Percentiles rank a stretch among this genome's conserved stretches.
Evolutionary conservation across 2,329 filamentous ascomycete species (phyloP).

Genomic region (Madurella mycetomatis): DNA sequence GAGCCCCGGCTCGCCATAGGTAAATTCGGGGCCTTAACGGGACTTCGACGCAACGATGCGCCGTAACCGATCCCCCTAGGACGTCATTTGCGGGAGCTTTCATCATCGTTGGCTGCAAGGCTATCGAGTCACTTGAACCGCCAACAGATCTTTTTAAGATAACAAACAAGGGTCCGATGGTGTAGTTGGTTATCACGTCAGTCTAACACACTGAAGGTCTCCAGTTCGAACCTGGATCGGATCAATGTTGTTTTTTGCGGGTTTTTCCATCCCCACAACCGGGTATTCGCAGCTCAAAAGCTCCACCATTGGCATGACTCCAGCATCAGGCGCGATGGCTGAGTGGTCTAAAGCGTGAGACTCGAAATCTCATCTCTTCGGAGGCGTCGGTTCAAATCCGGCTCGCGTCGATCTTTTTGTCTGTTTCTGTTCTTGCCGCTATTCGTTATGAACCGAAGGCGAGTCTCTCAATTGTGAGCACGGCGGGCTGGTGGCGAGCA

Average conservation of each 20-base stretch:
- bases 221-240: slow-evolving; percentile 29
- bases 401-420: slow-evolving; percentile 16
- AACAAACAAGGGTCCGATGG: slow-evolving; percentile 24
- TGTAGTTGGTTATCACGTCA: slow-evolving; percentile 47
- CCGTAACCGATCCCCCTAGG: no score
- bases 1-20: no score
- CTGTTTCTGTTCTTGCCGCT: not conserved
- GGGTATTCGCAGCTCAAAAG: no score
- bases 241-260: slow-evolving; percentile 16
- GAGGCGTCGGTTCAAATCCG: slow-evolving; percentile 22
- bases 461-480: no score
- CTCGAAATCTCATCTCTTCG: slow-evolving; percentile 22
- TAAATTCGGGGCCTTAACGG: no score
- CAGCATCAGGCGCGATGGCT: slow-evolving; percentile 12
- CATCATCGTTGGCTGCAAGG: not conserved
- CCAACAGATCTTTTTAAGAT: not conserved
- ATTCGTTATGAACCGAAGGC: not conserved
- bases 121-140: not conserved
- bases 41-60: no score
- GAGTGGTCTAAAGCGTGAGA: slow-evolving; percentile 20
- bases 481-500: no score
- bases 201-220: slow-evolving; percentile 41
- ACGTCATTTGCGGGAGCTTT: no score
- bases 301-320: not conserved
- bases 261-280: not conserved